Evolutionary conservation across 2,329 filamentous ascomycete species (phyloP).

Genomic region (Rhinocladiella similis): DNA sequence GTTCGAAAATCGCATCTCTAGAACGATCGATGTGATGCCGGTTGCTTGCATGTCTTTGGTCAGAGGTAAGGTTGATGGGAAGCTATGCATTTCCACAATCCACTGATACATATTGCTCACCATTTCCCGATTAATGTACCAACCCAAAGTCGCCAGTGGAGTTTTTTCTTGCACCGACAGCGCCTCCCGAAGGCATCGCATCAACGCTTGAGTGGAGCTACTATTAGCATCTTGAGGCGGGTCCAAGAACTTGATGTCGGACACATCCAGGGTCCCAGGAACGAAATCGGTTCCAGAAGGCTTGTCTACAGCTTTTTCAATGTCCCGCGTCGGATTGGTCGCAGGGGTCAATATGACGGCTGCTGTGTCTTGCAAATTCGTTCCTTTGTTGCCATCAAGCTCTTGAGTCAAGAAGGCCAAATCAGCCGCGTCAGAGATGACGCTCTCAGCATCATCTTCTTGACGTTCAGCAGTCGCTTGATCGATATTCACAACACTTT

Average conservation of each 20-base stretch:
- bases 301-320: conserved; percentile 3
- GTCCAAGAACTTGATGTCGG: conserved; percentile 63
- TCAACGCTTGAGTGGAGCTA: conserved; percentile 61
- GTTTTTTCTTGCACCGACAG: conserved; percentile 63
- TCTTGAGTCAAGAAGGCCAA: conserved; percentile 38
- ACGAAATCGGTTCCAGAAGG: conserved; percentile 58
- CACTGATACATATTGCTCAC: conserved; percentile 81
- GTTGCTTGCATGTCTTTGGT: conserved; percentile 70
- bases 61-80: conserved; percentile 68
- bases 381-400: not conserved
- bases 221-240: conserved; percentile 65
- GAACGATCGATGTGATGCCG: conserved; percentile 66
- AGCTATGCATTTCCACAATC: conserved; percentile 87
- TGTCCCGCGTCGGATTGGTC: conserved; percentile 3
- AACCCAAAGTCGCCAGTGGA: conserved; percentile 69
- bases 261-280: conserved; percentile 65
- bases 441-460: conserved; percentile 24
- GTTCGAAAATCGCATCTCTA: conserved; percentile 78
- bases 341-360: not conserved
- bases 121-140: conserved; percentile 71
- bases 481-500: conserved; percentile 15
- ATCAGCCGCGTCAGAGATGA: conserved; percentile 51
- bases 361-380: too few relatives aligned
- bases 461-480: conserved; percentile 16
- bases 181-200: conserved; percentile 64